A percentile compares a stretch with the other conserved stretches of the same genome.
Conservation (phyloP, 1,284 basidiomycete species). For the Entoloma clypeatum region DNA sequence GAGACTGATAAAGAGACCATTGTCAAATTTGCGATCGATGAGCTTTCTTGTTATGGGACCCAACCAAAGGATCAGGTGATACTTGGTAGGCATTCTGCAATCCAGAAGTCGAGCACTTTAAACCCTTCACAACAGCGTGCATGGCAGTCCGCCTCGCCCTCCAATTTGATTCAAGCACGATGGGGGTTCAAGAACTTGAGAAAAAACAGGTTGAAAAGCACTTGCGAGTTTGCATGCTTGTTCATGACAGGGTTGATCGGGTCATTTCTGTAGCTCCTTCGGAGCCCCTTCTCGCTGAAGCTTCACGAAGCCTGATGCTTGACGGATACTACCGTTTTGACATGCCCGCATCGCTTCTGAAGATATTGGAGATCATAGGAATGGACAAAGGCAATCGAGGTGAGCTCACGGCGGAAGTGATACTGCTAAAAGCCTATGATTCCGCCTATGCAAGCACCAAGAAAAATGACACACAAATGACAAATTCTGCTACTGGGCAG, state of each 20-base stretch:
- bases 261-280: constrained; percentile 24
- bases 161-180: constrained; percentile 22
- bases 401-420: constrained; percentile 4
- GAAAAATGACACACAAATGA: no score
- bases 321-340: no score
- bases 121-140: constrained; percentile 23
- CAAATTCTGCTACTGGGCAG: no score
- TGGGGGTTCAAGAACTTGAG: constrained; percentile 14
- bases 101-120: background rate
- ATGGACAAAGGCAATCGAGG: constrained; percentile 15
- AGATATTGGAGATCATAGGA: constrained; percentile 6
- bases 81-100: no score
- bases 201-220: constrained; percentile 27
- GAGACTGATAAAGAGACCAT: constrained; percentile 11
- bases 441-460: no score
- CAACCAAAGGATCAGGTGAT: no score
- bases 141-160: constrained; percentile 26
- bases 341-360: background rate
- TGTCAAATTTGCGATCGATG: constrained; percentile 20
- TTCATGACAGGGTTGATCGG: constrained; percentile 17
- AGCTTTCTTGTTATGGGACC: no score
- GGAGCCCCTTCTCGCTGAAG: constrained; percentile 21
- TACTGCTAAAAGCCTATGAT: background rate
- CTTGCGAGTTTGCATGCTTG: constrained; percentile 26
- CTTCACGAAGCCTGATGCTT: constrained; percentile 5